Base-by-base conservation (phyloP, 148 eudicot species). In the Nyssa sinensis region DNA sequence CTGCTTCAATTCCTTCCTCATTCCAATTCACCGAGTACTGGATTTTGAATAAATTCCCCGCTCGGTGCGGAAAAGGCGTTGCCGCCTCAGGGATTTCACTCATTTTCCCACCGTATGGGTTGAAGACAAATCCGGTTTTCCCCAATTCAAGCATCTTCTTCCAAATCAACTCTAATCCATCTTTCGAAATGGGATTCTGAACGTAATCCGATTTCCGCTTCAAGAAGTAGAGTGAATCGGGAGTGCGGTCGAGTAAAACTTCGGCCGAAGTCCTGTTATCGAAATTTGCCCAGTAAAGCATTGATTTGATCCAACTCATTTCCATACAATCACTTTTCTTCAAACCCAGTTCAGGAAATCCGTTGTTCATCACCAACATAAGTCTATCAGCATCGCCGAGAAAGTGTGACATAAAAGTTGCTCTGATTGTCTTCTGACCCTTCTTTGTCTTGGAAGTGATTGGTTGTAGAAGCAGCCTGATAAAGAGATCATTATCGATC, bases 131-230 rank as follows among this genome's bases (percentile, higher is more conserved):
- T 1, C 82, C 82, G 0, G 75, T 64, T 44, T 77, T 81, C 0
- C 35, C 75, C 32, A 81, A 27, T 53, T 59, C 55, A 2, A 84
- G 66, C 71, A 85, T 30, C 64, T 79, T 88, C 62, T 80, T 51
- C 87, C 84, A 84, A 0, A 88, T 60, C 0, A 41, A 34, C 9
- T 81, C 75, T 21, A 88, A 31, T 27, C 83, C 89, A 11, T 16
- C 25, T 68, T 78, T 80, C 0, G 86, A 11, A 39, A 88, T 86
- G 8, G 91, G 89, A 6, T 33, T 60, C 17, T 47, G 44, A 0
- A 88, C 84, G 33, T 83, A 88, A 68, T 88, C 91, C 0, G 91
- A 88, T 67, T 83, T 88, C 25, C 86, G 58, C 44, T 88, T 88
- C 16, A 66, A 10, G 49, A 80, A 85, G 5, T 66, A 24, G 49